Conservation (phyloP, 225 moss, liverwort and hornwort genomes). For the Ulota crispa region DNA sequence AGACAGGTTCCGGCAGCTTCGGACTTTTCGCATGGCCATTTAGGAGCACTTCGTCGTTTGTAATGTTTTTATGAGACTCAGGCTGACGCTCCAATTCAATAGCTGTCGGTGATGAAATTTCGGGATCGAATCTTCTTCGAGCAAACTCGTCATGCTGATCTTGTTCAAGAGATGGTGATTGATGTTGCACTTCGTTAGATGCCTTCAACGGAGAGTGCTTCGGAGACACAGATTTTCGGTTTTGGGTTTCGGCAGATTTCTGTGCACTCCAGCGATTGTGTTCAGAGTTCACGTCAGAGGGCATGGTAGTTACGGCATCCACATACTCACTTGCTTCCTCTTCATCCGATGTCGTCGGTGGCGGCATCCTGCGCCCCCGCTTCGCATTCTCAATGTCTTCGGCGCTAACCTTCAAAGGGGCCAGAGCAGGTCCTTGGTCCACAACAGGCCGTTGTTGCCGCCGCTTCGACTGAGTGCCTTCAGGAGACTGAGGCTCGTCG, state of each 20-base stretch:
- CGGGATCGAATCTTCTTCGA: conserved; percentile 16
- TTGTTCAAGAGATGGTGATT: neutral
- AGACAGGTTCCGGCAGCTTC: neutral
- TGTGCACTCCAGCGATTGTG: conserved; percentile 18
- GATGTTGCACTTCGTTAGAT: conserved; percentile 26
- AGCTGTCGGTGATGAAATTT: neutral
- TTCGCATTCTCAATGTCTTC: conserved; percentile 44
- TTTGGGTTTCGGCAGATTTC: conserved; percentile 2
- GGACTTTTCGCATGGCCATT: neutral
- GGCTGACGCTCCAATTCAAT: conserved; percentile 21
- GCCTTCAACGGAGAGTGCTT: conserved; percentile 28
- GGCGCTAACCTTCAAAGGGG: conserved; percentile 45
- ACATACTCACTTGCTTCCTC: conserved; percentile 38
- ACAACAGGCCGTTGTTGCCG: conserved; percentile 26
- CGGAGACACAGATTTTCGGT: neutral
- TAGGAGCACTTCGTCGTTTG: neutral
- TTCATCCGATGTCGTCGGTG: conserved; percentile 21
- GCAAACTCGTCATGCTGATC: conserved; percentile 4
- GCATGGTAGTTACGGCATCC: conserved; percentile 54
- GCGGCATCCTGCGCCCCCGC: conserved; percentile 12
- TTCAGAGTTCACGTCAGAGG: conserved; percentile 46
- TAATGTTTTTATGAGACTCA: conserved; percentile 4
- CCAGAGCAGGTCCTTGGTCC: conserved; percentile 37
- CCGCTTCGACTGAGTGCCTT: neutral
- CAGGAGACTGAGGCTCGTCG: conserved; percentile 35